Evolutionary conservation across 129 eudicot genomes (phyloP), one percentile per base, ranked within the genome.

Genomic region (Lonicera japonica): DNA sequence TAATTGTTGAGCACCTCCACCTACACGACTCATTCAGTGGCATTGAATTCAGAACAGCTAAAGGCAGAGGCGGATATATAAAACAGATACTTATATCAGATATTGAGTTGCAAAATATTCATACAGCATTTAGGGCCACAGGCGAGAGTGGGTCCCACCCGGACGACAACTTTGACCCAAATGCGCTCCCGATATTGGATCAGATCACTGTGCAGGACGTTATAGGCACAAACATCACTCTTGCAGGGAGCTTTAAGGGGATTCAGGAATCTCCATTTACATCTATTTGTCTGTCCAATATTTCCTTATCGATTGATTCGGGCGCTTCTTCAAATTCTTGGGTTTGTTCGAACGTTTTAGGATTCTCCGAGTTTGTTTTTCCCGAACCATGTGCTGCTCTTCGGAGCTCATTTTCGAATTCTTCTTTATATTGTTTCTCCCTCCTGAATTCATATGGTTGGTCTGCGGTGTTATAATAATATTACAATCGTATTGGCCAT

Each of bases 31-130:
- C 91, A 53, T 65, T 76, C 54, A 40, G 60, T 0, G 97, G 97
- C 19, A 76, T 89, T 59, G 88, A 73, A 46, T 23, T 89, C 22
- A 78, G 80, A 65, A 89, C 97, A n/a, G 70, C 74, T 18, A 73
- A 63, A 22, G 97, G 97, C 20, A 73, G 97, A 46, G 97, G 97
- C 14, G 97, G 95, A 11, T 80, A 73, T 63, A 73, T 89, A 2
- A 63, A 72, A 56, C 65, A 76, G 64, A 62, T 89, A 61, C 48
- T 69, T 17, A 25, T 89, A 13, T 78, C 86, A 10, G 64, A 82
- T 4, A 72, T 80, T 24, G 63, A 46, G 24, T 74, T 89, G 86
- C 75, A 61, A 22, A 83, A 80, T 38, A 83, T 66, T 25, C 82
- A 72, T 3, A 71, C 60, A 4, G 91, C 83, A 50, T 75, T 89